A percentile compares a stretch with the other conserved stretches of the same genome.
Evolutionary conservation across 768 basidiomycete genomes (phyloP).

Genomic region (Leccinum sublutescens): DNA sequence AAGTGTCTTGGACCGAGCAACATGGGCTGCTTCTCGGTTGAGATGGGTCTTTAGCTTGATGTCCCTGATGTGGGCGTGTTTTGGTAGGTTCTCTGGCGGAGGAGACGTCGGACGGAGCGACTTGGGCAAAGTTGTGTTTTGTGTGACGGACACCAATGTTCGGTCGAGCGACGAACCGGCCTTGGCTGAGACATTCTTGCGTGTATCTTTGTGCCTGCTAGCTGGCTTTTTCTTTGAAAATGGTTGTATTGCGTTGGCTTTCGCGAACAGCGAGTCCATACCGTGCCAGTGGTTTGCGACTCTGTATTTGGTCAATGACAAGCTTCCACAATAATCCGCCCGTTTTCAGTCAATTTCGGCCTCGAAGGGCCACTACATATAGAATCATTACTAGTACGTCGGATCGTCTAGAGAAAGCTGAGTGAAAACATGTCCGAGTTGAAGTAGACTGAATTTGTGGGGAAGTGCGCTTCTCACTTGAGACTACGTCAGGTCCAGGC

Average conservation of each 20-base stretch:
- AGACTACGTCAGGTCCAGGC: too few species aligned
- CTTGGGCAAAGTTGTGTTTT: constrained; percentile 61
- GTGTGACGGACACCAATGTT: constrained; percentile 57
- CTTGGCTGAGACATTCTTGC: constrained; percentile 15
- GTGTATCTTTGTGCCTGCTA: constrained; percentile 25
- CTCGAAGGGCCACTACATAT: too few species aligned
- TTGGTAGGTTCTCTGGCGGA: constrained; percentile 44
- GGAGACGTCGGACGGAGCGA: constrained; percentile 58
- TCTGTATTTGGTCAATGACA: not conserved
- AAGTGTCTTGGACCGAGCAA: constrained; percentile 60
- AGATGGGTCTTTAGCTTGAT: constrained; percentile 75
- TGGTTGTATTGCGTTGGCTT: constrained; percentile 58
- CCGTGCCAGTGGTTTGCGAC: not conserved
- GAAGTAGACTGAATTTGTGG: too few species aligned
- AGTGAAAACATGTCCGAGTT: too few species aligned
- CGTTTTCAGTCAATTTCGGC: too few species aligned
- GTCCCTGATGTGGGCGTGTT: constrained; percentile 64
- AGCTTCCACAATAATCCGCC: too few species aligned
- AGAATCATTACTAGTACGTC: too few species aligned
- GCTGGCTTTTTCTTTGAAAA: constrained; percentile 40
- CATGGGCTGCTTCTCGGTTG: constrained; percentile 55
- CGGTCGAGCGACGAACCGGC: constrained; percentile 38
- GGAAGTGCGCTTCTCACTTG: too few species aligned
- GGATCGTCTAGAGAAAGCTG: too few species aligned
- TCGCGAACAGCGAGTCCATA: constrained; percentile 72